Conservation (phyloP, 345 rosid species). For the Camelina sativa region DNA sequence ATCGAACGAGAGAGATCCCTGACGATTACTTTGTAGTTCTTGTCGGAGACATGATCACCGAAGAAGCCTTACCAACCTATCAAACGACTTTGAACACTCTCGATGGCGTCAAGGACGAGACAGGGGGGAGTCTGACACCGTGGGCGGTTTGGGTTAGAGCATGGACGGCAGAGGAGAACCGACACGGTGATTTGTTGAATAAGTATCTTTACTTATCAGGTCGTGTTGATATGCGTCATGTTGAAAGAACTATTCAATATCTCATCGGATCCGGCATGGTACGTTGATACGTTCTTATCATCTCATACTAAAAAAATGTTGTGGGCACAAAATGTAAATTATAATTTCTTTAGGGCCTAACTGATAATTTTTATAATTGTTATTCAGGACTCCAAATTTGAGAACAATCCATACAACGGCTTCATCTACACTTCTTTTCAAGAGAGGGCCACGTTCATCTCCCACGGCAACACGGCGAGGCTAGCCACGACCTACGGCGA, state of each 20-base stretch:
- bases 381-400: slow-evolving; percentile 53
- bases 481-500: slow-evolving; percentile 47
- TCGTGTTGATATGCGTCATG: slow-evolving; percentile 58
- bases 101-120: slow-evolving; percentile 47
- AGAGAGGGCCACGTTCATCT: slow-evolving; percentile 61
- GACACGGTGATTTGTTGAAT: slow-evolving; percentile 61
- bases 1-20: slow-evolving; percentile 34
- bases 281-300: slow-evolving; percentile 7
- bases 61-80: slow-evolving; percentile 79
- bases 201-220: slow-evolving; percentile 61
- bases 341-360: neutral
- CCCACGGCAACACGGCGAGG: slow-evolving; percentile 60
- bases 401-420: slow-evolving; percentile 55
- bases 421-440: slow-evolving; percentile 61
- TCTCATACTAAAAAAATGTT: neutral
- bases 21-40: slow-evolving; percentile 39
- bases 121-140: slow-evolving; percentile 41
- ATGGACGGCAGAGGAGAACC: slow-evolving; percentile 63
- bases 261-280: slow-evolving; percentile 45
- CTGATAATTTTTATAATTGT: neutral
- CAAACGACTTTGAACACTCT: slow-evolving; percentile 70
- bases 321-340: neutral
- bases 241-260: slow-evolving; percentile 56
- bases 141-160: slow-evolving; percentile 64
- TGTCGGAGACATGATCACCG: slow-evolving; percentile 61